A percentile compares a stretch with the other conserved stretches of the same genome.
Evolutionary conservation across 2,329 filamentous ascomycete genomes (phyloP).

Genomic region (Coniella lustricola): DNA sequence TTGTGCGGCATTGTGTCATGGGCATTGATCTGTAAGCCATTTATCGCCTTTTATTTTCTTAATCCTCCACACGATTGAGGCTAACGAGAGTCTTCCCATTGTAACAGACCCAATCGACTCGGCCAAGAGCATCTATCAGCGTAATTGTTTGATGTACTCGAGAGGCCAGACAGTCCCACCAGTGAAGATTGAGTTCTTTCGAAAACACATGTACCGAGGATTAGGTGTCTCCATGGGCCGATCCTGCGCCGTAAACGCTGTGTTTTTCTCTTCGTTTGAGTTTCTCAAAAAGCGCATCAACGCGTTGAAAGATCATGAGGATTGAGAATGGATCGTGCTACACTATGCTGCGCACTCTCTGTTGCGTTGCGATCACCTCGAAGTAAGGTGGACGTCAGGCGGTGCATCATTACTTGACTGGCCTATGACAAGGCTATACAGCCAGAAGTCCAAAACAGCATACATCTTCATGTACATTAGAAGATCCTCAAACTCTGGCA

Average conservation of each 20-base stretch:
- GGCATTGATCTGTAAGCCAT: conserved; percentile 61
- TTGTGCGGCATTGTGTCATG: conserved; percentile 79
- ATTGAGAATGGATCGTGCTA: background rate
- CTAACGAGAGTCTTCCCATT: background rate
- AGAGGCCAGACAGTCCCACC: conserved; percentile 57
- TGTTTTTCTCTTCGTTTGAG: conserved; percentile 87
- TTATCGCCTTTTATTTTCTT: conserved; percentile 1
- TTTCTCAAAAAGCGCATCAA: conserved; percentile 67
- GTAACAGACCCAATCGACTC: conserved; percentile 71
- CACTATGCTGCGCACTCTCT: background rate
- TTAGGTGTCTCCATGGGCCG: conserved; percentile 77
- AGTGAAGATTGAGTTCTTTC: conserved; percentile 72
- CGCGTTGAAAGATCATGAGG: conserved; percentile 38
- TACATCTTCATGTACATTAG: conserved; percentile 4
- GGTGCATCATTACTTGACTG: background rate
- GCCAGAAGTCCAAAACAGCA: background rate
- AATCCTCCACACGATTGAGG: background rate
- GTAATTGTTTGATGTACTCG: conserved; percentile 66
- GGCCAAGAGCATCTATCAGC: conserved; percentile 79
- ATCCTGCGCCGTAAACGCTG: conserved; percentile 76
- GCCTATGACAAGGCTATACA: background rate
- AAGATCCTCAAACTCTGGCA: background rate
- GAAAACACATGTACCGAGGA: conserved; percentile 72
- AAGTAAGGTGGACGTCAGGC: background rate
- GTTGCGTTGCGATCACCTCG: conserved; percentile 1